These are phyloP conservation scores for Eimeria zaria DNA, from an alignment of 169 alveolate genomes.

Conservation along the genomic window DNA sequence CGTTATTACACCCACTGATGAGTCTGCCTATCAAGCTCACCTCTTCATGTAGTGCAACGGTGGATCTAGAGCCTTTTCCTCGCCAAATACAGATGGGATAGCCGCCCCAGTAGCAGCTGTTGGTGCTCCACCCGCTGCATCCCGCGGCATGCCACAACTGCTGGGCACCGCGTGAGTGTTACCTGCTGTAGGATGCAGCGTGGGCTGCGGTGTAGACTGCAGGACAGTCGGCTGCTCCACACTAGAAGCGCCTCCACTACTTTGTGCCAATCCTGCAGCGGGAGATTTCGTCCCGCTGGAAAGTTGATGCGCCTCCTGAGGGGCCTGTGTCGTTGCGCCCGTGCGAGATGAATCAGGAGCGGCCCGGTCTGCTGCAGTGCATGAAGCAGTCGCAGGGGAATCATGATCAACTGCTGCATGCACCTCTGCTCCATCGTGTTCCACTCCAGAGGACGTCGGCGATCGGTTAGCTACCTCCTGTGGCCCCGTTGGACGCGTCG, in stretches of 20 bases:
- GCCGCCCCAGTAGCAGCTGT: neutral
- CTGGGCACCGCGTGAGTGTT: neutral
- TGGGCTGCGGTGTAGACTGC: slow-evolving; percentile 1
- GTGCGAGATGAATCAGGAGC: slow-evolving; percentile 12
- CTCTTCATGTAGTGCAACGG: slow-evolving; percentile 73
- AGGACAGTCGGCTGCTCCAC: neutral
- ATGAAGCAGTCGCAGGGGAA: neutral
- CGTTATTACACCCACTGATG: neutral
- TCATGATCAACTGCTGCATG: neutral
- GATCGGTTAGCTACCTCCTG: neutral
- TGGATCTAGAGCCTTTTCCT: slow-evolving; percentile 28
- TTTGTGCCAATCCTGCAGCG: neutral
- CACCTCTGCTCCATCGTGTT: neutral
- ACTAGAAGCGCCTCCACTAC: neutral
- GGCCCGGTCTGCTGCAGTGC: neutral
- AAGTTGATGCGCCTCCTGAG: neutral
- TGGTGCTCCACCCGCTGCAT: neutral
- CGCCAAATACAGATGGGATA: neutral
- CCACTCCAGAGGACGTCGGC: neutral
- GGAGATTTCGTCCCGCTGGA: neutral
- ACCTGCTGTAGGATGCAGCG: neutral
- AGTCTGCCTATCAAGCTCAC: neutral
- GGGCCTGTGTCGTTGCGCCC: slow-evolving; percentile 15
- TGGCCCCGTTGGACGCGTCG: neutral
- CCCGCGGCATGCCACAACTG: neutral